phyloP scores from a whole-genome alignment of 2,329 filamentous ascomycete genomes.

The Seiridium unicorne region DNA sequence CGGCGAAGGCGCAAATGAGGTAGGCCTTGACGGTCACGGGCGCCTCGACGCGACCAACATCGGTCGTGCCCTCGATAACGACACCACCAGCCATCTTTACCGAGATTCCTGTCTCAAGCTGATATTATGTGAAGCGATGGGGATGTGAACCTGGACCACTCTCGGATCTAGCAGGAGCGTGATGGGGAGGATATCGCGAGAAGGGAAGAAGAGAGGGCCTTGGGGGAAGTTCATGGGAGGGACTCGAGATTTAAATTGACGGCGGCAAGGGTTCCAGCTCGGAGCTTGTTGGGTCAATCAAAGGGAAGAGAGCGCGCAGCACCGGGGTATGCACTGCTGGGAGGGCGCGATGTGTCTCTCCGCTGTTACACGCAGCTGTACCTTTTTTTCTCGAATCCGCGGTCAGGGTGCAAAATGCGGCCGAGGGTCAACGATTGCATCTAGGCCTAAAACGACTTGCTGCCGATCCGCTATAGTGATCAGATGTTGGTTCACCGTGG shows the following conservation, averaged over 20 bases:
- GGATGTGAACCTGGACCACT: background rate
- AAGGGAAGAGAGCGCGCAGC: background rate
- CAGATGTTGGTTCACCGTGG: background rate
- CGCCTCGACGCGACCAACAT: constrained; percentile 55
- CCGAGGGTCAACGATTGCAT: constrained; percentile 3
- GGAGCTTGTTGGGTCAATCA: background rate
- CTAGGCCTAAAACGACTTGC: constrained; percentile 2
- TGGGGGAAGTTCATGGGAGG: background rate
- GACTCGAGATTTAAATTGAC: background rate
- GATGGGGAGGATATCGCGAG: background rate
- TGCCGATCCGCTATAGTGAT: constrained; percentile 4
- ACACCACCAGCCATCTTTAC: constrained; percentile 26
- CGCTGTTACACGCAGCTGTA: constrained; percentile 3
- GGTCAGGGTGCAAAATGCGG: background rate
- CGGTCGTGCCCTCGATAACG: constrained; percentile 36
- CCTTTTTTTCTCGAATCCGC: background rate
- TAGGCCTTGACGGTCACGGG: constrained; percentile 56
- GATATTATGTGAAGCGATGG: background rate
- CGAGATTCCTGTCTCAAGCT: background rate
- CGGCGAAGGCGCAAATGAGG: constrained; percentile 30
- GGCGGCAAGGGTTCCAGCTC: background rate
- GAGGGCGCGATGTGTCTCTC: background rate
- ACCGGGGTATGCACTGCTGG: no score
- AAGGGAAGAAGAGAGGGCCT: background rate
- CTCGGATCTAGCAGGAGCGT: background rate